phyloP scores from a whole-genome alignment of 2,329 filamentous ascomycete species.

The Camptophora hylomeconis region DNA sequence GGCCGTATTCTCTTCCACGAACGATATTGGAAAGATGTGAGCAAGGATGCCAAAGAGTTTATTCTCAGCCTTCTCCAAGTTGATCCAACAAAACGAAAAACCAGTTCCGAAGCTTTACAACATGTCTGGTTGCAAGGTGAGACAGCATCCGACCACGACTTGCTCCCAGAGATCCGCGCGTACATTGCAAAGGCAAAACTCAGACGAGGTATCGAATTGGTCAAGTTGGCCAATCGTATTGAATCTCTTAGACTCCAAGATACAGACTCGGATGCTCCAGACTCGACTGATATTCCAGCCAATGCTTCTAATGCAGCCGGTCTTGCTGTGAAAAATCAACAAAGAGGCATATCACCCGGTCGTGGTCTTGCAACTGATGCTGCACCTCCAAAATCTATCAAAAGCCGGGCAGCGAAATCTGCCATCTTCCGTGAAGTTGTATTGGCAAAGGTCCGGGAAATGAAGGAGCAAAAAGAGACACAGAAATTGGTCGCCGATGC shows the following conservation, averaged over 20 bases:
- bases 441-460: constrained; percentile 80
- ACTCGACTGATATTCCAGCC: constrained; percentile 46
- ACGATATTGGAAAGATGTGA: constrained; percentile 96
- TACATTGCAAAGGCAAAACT: constrained; percentile 87
- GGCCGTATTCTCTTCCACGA: constrained; percentile 87
- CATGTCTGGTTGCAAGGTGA: constrained; percentile 86
- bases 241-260: constrained; percentile 88
- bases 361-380: constrained; percentile 22
- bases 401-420: constrained; percentile 47
- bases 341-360: constrained; percentile 17
- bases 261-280: constrained; percentile 57
- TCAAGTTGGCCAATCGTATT: constrained; percentile 93
- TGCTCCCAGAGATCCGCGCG: constrained; percentile 90
- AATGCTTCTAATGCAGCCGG: constrained; percentile 47
- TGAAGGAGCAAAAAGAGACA: constrained; percentile 73
- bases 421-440: constrained; percentile 92
- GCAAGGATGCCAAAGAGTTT: constrained; percentile 87
- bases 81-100: constrained; percentile 61
- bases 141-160: constrained; percentile 87
- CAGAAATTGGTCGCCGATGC: constrained; percentile 52
- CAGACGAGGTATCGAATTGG: constrained; percentile 83
- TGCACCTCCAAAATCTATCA: constrained; percentile 29
- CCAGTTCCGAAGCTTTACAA: constrained; percentile 65
- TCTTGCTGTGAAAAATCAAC: constrained; percentile 16
- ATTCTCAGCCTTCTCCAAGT: constrained; percentile 71